Conservation (phyloP, 2,329 filamentous ascomycete species). For the Trichoderma harzianum region DNA sequence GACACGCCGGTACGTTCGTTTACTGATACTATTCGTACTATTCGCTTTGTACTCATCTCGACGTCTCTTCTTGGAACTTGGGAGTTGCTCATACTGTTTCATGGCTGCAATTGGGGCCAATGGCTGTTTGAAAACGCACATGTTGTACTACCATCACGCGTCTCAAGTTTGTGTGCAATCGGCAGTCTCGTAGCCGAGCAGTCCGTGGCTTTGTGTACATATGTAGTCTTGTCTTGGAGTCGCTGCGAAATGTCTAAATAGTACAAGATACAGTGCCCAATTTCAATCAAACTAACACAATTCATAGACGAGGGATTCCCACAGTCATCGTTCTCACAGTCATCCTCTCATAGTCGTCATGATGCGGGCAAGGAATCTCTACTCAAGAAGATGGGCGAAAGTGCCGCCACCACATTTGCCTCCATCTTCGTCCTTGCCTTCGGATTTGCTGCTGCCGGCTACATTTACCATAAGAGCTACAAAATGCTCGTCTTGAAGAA, state of each 20-base stretch:
- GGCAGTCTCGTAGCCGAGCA: not conserved
- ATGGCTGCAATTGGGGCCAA: not conserved
- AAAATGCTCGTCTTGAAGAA: slow-evolving; percentile 88
- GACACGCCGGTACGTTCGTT: slow-evolving; percentile 28
- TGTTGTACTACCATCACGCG: not conserved
- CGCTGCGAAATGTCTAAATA: not conserved
- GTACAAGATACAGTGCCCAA: not conserved
- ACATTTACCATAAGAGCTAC: slow-evolving; percentile 78
- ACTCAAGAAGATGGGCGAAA: slow-evolving; percentile 64
- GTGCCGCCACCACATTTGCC: slow-evolving; percentile 71
- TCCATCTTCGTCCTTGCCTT: slow-evolving; percentile 69
- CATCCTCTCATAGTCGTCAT: not conserved
- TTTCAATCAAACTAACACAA: not conserved
- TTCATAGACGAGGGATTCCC: not conserved
- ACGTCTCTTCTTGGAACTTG: not conserved
- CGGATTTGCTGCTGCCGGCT: slow-evolving; percentile 64
- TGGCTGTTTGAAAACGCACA: not conserved
- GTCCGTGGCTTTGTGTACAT: not conserved
- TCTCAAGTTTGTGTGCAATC: not conserved
- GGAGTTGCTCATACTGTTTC: not conserved
- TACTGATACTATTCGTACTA: not conserved
- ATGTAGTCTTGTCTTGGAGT: not conserved
- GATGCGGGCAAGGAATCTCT: slow-evolving; percentile 33
- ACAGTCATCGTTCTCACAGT: not conserved
- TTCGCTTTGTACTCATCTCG: not conserved